phyloP scores from a whole-genome alignment of 768 basidiomycete genomes.

The Ramaria sp. region DNA sequence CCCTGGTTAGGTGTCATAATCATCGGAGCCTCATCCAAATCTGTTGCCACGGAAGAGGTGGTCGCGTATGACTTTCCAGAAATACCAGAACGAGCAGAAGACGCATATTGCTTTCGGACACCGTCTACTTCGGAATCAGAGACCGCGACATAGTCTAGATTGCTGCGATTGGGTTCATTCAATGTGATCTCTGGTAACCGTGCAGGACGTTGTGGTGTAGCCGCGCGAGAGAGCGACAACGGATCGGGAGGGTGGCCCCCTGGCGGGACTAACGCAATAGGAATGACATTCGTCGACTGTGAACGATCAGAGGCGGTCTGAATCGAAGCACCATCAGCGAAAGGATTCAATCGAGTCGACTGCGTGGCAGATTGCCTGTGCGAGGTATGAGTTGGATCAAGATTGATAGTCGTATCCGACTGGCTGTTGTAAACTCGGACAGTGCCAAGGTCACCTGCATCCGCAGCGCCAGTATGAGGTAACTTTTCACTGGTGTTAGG shows the following conservation, averaged over 20 bases:
- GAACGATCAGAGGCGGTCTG: slow-evolving; percentile 65
- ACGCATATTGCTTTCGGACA: slow-evolving; percentile 22
- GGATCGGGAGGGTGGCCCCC: slow-evolving; percentile 20
- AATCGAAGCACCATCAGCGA: slow-evolving; percentile 66
- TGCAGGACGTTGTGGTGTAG: slow-evolving; percentile 36
- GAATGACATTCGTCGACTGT: slow-evolving; percentile 77
- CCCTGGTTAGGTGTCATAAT: slow-evolving; percentile 60
- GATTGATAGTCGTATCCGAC: slow-evolving; percentile 44
- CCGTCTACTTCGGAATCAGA: slow-evolving; percentile 35
- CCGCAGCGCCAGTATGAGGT: neutral
- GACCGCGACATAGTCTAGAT: slow-evolving; percentile 51
- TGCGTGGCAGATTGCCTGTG: slow-evolving; percentile 19
- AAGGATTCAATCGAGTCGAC: slow-evolving; percentile 49
- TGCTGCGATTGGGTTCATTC: slow-evolving; percentile 22
- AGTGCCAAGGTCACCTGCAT: slow-evolving; percentile 23
- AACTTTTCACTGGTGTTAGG: slow-evolving; percentile 14
- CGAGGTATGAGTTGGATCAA: slow-evolving; percentile 27
- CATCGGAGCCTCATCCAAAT: slow-evolving; percentile 72
- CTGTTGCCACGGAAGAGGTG: slow-evolving; percentile 63
- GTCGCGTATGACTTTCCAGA: slow-evolving; percentile 63
- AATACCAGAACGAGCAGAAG: slow-evolving; percentile 43
- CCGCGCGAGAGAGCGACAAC: slow-evolving; percentile 17
- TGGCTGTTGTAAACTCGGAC: slow-evolving; percentile 39
- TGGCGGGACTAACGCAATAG: slow-evolving; percentile 69
- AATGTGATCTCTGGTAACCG: slow-evolving; percentile 47